Evolutionary conservation across 176 grass and related monocot species (phyloP), one percentile per base, ranked within the genome.

Genomic region (Carex parvula): DNA sequence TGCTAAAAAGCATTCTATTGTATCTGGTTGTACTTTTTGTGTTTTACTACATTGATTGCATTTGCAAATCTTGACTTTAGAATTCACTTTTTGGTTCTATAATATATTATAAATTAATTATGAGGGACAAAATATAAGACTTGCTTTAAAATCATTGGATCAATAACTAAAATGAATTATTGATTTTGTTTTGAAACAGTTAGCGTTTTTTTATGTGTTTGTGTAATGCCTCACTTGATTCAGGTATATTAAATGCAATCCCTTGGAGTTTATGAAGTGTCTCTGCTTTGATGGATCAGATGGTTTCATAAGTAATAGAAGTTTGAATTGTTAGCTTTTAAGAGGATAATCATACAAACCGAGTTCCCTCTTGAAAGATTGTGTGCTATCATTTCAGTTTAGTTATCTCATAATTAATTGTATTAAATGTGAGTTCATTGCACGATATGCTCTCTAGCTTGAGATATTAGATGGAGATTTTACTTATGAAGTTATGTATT

Each of bases 191-290:
- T 55, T 56, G 16, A 77, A 77, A 56, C 24, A 17, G 14, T 55
- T 76, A 12, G 48, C 30, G 73, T 17, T 29, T 56, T 77, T 32
- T 77, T 77, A 32, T 56, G 48, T 56, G 13, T 30, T 77, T 77
- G 22, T 42, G 67, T 56, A 73, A 50, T 73, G 70, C 70, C 70
- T 73, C 42, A 29, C 73, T 77, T 77, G 50, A 77, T 77, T 77
- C 73, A 77, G 73, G 73, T 77, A 22, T 77, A 77, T 77, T 77
- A 77, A 77, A 56, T 77, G 73, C 73, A 77, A 77, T 77, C 73
- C 22, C 39, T 77, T 77, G 73, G 73, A 77, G 70, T 29, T 77
- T 77, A 55, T 77, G 50, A 77, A 77, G 73, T 77, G 50, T 77
- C 48, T 77, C 73, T 77, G 50, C 73, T 77, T 77, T 77, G 50